A percentile compares a stretch with the other conserved stretches of the same genome.
phyloP scores from a whole-genome alignment of 2,329 filamentous ascomycete species.

The Pseudopithomyces maydicus region DNA sequence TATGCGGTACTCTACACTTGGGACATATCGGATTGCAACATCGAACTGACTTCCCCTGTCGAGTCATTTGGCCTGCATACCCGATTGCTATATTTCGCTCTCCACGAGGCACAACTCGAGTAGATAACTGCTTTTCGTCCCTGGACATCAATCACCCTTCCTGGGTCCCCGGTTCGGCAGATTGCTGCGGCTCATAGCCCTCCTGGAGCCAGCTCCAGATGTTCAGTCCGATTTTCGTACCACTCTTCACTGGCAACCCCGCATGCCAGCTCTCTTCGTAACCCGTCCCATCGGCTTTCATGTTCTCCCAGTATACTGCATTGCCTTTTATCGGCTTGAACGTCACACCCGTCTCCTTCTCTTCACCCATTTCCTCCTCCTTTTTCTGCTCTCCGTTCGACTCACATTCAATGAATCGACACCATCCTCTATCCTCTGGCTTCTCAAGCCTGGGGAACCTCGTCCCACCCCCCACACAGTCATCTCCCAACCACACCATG shows the following conservation, averaged over 20 bases:
- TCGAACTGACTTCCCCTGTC: too few species aligned
- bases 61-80: too few species aligned
- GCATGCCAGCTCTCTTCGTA: slow-evolving; percentile 67
- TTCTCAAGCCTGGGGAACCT: slow-evolving; percentile 60
- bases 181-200: slow-evolving; percentile 24
- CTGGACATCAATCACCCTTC: background rate
- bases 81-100: too few species aligned
- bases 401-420: slow-evolving; percentile 61
- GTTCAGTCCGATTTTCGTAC: slow-evolving; percentile 66
- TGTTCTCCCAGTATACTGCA: slow-evolving; percentile 68
- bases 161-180: background rate
- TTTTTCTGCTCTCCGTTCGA: slow-evolving; percentile 21
- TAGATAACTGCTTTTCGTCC: background rate
- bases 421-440: slow-evolving; percentile 57
- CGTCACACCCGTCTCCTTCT: slow-evolving; percentile 53
- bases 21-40: too few species aligned
- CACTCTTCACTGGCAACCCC: slow-evolving; percentile 60
- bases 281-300: slow-evolving; percentile 59
- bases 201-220: slow-evolving; percentile 68
- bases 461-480: slow-evolving; percentile 64
- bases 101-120: too few species aligned
- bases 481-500: slow-evolving; percentile 62
- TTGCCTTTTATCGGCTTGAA: slow-evolving; percentile 64
- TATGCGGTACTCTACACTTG: background rate
- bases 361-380: slow-evolving; percentile 23